Evolutionary conservation across 2,329 filamentous ascomycete genomes (phyloP).

Genomic region (Fusarium musae): DNA sequence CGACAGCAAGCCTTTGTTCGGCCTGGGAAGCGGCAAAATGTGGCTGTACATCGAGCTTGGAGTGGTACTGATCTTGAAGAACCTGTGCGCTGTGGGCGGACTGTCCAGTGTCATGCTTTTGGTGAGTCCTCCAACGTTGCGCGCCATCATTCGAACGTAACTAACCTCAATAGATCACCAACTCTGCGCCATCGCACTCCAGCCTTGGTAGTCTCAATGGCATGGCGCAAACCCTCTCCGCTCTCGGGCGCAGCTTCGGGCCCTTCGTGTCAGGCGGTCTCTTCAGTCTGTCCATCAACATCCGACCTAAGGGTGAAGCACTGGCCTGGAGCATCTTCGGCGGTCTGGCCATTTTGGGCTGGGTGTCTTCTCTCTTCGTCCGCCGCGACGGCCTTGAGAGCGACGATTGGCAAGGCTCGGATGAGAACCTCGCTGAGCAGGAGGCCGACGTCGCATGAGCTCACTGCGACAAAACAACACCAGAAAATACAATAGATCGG

Average conservation of each 20-base stretch:
- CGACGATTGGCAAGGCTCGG: slow-evolving; percentile 59
- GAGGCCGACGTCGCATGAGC: slow-evolving; percentile 16
- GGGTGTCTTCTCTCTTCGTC: slow-evolving; percentile 82
- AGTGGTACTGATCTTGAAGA: slow-evolving; percentile 84
- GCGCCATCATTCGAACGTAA: too few relatives aligned
- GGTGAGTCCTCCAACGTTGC: too few relatives aligned
- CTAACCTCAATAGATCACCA: too few relatives aligned
- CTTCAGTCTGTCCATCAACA: slow-evolving; percentile 80
- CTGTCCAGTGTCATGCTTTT: slow-evolving; percentile 89
- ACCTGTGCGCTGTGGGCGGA: slow-evolving; percentile 88
- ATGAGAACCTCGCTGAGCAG: slow-evolving; percentile 25
- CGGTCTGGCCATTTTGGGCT: slow-evolving; percentile 82
- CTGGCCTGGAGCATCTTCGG: slow-evolving; percentile 90
- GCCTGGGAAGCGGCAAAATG: slow-evolving; percentile 69
- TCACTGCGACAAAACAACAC: too few relatives aligned
- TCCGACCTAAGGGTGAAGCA: slow-evolving; percentile 83
- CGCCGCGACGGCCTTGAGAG: slow-evolving; percentile 70
- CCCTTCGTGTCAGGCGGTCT: slow-evolving; percentile 89
- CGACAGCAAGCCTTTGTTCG: slow-evolving; percentile 65
- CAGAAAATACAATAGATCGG: slow-evolving; percentile 7
- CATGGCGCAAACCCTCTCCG: slow-evolving; percentile 91
- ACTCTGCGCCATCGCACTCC: slow-evolving; percentile 86
- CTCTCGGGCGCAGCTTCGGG: slow-evolving; percentile 86
- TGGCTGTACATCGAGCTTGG: slow-evolving; percentile 88
- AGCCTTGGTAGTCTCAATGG: slow-evolving; percentile 92